Conservation (phyloP, 106 monocot genomes). For the Platanthera guangdongensis region DNA sequence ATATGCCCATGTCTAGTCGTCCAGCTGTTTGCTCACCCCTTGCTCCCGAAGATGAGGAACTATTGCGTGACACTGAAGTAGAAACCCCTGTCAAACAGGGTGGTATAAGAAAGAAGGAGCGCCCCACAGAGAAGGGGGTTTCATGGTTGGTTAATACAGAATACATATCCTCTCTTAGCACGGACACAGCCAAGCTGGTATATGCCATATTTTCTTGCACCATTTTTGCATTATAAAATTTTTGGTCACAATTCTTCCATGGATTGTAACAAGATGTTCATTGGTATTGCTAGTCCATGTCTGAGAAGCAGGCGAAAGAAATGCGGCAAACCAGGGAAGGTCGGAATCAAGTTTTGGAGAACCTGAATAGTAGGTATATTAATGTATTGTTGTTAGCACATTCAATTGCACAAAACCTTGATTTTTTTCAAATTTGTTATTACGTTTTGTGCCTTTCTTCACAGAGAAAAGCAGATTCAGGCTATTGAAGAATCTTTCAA, state of each 20-base stretch:
- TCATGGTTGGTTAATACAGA: constrained; percentile 97
- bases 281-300: constrained; percentile 54
- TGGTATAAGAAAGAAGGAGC: constrained; percentile 77
- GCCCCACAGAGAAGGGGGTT: constrained; percentile 86
- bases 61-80: constrained; percentile 70
- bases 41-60: constrained; percentile 78
- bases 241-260: neutral
- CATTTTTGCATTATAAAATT: neutral
- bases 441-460: neutral
- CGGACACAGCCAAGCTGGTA: constrained; percentile 84
- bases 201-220: neutral
- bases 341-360: constrained; percentile 62
- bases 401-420: neutral
- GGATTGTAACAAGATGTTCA: constrained; percentile 3
- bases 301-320: constrained; percentile 97
- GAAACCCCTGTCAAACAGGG: constrained; percentile 79
- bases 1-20: constrained; percentile 25
- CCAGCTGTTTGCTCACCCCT: constrained; percentile 39
- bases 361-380: constrained; percentile 73
- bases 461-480: constrained; percentile 88
- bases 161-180: constrained; percentile 86
- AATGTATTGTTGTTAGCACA: neutral
- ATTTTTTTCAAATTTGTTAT: neutral
- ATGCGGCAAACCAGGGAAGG: constrained; percentile 72
- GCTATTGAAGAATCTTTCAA: constrained; percentile 95